Evolutionary conservation across 1,139 yeast genomes (phyloP), one percentile per base, ranked within the genome.

Genomic region (Pichia sp.): DNA sequence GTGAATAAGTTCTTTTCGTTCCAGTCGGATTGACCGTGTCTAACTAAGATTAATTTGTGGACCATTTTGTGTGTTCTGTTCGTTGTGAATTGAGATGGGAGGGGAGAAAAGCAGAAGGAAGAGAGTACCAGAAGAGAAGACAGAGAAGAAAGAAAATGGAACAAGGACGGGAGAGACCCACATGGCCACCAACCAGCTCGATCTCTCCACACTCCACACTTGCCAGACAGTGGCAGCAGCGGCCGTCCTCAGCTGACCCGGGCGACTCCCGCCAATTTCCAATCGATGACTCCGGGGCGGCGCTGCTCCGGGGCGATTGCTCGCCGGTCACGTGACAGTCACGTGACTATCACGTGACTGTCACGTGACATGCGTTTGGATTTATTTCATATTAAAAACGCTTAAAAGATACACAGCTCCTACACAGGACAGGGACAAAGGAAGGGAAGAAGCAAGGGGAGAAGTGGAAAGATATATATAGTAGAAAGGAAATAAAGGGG

Each of bases 1-100:
- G 98, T 91, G 84, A 93, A 93, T 63, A 91, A 80, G 81, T 93
- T 91, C 81, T 88, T 88, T 74, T 89, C 96, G 73, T 91, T 91
- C 97, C 97, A 91, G 72, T 88, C 97, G 75, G 96, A 87, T 79
- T 91, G 96, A 67, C 98, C 98, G 93, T 91, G 98, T 81, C 98
- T 85, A 63, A 85, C 87, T 70, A 85, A 76, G 67, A 85, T 79
- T 73, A 85, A 77, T 71, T 83, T 85, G 65, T 84, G 87, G 72
- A 75, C 75, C 71, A 55, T 65, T 52, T 45, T 54, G 36, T n/a
- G 10, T 15, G 7, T 32, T 20, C 17, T 32, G 42, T 30, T 21
- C 33, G 18, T 28, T 15, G 15, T 34, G 21, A 30, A 18, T 28
- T 30, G 41, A 12, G 12, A 12, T 22, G 15, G 12, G 7, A 19